Conservation (phyloP, 305 asterid genomes). For the Ajuga reptans region DNA sequence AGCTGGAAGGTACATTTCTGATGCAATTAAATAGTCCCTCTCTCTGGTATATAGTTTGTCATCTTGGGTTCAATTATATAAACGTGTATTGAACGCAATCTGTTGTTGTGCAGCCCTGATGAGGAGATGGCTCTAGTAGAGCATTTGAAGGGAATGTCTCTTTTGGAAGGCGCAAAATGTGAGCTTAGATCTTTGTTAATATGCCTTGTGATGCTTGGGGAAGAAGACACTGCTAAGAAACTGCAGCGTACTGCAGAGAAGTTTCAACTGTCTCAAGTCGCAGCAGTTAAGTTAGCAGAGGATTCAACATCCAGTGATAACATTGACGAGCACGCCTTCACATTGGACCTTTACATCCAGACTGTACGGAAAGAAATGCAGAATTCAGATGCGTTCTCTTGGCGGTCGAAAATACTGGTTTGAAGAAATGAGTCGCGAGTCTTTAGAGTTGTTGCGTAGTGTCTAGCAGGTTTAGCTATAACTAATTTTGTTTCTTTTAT, state of each 20-base stretch:
- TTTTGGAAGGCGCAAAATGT: constrained; percentile 51
- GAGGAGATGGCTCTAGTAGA: constrained; percentile 88
- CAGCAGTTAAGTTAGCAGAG: constrained; percentile 64
- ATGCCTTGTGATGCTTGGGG: constrained; percentile 65
- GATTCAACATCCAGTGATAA: constrained; percentile 40
- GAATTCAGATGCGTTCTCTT: constrained; percentile 56
- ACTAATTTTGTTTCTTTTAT: no score
- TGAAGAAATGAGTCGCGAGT: not conserved
- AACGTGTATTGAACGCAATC: not conserved
- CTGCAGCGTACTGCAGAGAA: constrained; percentile 54
- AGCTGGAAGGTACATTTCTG: constrained; percentile 73
- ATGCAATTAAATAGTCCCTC: not conserved
- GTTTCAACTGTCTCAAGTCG: constrained; percentile 73
- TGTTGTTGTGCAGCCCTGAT: constrained; percentile 49
- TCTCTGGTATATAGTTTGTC: not conserved
- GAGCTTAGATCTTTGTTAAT: constrained; percentile 65
- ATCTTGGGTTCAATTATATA: not conserved
- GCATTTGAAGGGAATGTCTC: constrained; percentile 77
- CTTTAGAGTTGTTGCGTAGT: no score
- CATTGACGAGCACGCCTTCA: constrained; percentile 46
- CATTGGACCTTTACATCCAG: constrained; percentile 47
- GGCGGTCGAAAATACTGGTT: constrained; percentile 58
- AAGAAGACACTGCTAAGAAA: constrained; percentile 64
- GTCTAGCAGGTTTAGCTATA: no score
- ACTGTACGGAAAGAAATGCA: constrained; percentile 40